Conservation (phyloP, 2,329 filamentous ascomycete genomes). For the Alternaria rosae region DNA sequence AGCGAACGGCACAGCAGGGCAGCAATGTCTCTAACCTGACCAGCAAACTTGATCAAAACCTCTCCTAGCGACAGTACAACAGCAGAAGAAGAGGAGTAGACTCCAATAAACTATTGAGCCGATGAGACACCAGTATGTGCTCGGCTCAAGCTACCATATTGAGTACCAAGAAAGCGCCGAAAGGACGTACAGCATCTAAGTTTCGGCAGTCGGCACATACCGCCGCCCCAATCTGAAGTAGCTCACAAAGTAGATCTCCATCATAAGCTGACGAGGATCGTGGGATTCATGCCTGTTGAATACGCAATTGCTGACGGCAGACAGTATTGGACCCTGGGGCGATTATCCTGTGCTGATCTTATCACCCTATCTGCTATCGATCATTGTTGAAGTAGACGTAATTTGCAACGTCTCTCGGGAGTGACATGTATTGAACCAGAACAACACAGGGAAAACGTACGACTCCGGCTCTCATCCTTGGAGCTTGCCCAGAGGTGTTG, state of each 20-base stretch:
- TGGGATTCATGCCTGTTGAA: not conserved
- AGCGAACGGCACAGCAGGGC: not conserved
- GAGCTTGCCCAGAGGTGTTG: no score
- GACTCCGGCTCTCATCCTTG: no score
- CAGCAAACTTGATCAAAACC: not conserved
- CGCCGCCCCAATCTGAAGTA: not conserved
- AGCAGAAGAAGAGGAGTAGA: not conserved
- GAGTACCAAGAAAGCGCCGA: slow-evolving; percentile 1
- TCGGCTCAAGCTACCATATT: not conserved
- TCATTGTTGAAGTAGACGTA: not conserved
- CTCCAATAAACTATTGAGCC: not conserved
- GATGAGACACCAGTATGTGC: not conserved
- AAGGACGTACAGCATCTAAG: not conserved
- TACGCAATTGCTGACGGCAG: not conserved
- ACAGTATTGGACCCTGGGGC: not conserved
- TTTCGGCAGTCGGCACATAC: not conserved
- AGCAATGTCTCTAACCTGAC: not conserved
- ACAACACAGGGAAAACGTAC: no score
- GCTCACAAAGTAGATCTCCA: not conserved
- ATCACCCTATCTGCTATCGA: not conserved
- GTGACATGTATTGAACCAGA: not conserved
- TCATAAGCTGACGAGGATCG: not conserved
- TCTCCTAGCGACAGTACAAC: not conserved
- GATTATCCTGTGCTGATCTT: not conserved
- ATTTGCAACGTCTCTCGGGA: not conserved